Percentiles rank a stretch among this genome's conserved stretches.
Evolutionary conservation across 352 stramenopile genomes (phyloP).

Genomic region (Pelagophyceae sp.): DNA sequence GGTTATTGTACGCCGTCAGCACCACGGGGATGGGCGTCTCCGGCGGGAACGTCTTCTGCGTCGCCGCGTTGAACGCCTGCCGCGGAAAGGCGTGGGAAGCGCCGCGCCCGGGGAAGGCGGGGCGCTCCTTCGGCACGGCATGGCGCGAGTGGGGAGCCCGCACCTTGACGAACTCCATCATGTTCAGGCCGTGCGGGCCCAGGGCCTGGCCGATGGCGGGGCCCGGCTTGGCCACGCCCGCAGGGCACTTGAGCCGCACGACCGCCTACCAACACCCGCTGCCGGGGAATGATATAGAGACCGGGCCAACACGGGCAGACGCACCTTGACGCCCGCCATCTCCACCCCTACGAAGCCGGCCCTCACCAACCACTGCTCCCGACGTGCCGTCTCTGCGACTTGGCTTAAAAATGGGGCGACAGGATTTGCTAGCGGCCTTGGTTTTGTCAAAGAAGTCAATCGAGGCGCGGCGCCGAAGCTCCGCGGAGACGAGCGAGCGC

Average conservation of each 20-base stretch:
- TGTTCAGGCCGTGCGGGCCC: slow-evolving; percentile 95
- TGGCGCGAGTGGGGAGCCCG: neutral
- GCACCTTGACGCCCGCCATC: neutral
- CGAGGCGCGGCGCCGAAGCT: too few species aligned
- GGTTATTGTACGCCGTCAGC: slow-evolving; percentile 71
- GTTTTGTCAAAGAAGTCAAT: too few species aligned
- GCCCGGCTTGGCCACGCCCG: slow-evolving; percentile 56
- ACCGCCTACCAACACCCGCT: slow-evolving; percentile 1
- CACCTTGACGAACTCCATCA: slow-evolving; percentile 97
- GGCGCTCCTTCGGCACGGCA: too few species aligned
- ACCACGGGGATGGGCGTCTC: slow-evolving; percentile 82
- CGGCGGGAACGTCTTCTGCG: slow-evolving; percentile 70
- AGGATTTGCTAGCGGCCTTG: too few species aligned
- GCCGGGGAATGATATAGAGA: neutral
- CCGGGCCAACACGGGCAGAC: neutral
- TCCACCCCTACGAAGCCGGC: too few species aligned
- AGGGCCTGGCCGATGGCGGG: slow-evolving; percentile 62
- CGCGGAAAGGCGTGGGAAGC: too few species aligned
- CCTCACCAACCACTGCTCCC: too few species aligned
- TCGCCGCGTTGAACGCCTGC: slow-evolving; percentile 88
- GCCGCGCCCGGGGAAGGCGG: too few species aligned
- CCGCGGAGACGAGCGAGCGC: too few species aligned
- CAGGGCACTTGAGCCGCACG: slow-evolving; percentile 36
- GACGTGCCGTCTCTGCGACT: too few species aligned
- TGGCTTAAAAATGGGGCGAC: too few species aligned